Conservation (phyloP, 2,329 filamentous ascomycete genomes). For the Blastomyces silverae region DNA sequence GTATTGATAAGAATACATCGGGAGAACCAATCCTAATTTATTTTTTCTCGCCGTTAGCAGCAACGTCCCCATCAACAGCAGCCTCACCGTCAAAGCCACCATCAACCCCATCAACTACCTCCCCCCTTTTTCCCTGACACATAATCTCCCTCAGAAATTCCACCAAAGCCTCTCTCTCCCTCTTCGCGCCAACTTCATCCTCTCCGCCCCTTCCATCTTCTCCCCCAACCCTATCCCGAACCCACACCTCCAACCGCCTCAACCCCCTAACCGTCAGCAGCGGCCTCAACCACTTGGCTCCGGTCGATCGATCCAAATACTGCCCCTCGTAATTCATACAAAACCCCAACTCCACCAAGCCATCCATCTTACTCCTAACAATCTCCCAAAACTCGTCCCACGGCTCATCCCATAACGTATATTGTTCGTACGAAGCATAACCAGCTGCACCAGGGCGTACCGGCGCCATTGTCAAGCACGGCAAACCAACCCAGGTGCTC, state of each 20-base stretch:
- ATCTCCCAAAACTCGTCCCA: conserved; percentile 17
- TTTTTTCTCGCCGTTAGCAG: not conserved
- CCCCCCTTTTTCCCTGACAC: not conserved
- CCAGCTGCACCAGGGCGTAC: conserved; percentile 10
- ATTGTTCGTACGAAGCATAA: conserved; percentile 16
- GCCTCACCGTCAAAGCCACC: not conserved
- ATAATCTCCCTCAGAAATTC: conserved; percentile 13
- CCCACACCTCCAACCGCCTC: conserved; percentile 12
- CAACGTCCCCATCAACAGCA: not conserved
- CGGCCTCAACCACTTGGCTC: conserved; percentile 14
- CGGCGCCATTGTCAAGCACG: conserved; percentile 14
- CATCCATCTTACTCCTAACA: conserved; percentile 13
- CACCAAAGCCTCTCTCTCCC: conserved; percentile 12
- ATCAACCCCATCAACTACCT: not conserved
- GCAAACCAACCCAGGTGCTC: conserved; percentile 13
- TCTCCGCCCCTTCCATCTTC: not conserved
- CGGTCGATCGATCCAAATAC: conserved; percentile 15
- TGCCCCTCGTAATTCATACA: conserved; percentile 17
- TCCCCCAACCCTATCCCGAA: conserved; percentile 12
- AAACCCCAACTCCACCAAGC: conserved; percentile 15
- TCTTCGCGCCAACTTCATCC: conserved; percentile 3
- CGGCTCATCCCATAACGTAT: conserved; percentile 15
- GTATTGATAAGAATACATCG: not conserved
- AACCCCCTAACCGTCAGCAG: conserved; percentile 16
- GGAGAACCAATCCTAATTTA: not conserved